phyloP scores from a whole-genome alignment of 768 basidiomycete genomes.

The Rhizopogon vesiculosus region DNA sequence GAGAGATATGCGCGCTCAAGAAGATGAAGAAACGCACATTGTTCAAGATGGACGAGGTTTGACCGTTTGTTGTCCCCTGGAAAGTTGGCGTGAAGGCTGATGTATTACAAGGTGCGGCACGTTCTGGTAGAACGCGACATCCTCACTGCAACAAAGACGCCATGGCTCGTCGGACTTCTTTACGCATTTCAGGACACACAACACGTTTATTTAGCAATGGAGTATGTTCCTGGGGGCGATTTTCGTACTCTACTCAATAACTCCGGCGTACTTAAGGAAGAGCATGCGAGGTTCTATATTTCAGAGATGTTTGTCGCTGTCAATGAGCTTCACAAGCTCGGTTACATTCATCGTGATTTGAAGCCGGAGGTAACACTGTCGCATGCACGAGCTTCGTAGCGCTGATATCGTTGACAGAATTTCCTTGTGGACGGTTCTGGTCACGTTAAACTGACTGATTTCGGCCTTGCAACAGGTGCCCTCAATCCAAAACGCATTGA shows the following conservation, averaged over 20 bases:
- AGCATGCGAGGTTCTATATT: conserved; percentile 95
- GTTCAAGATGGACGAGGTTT: conserved; percentile 99
- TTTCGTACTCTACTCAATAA: conserved; percentile 98
- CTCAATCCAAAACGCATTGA: conserved; percentile 94
- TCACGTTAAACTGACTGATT: conserved; percentile 97
- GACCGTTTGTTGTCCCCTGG: conserved; percentile 11
- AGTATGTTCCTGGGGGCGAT: conserved; percentile 98
- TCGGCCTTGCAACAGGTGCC: conserved; percentile 95
- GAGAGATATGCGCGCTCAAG: conserved; percentile 95
- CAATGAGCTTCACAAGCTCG: conserved; percentile 91
- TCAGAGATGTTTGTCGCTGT: conserved; percentile 97
- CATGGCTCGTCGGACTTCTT: conserved; percentile 91
- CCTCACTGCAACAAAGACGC: conserved; percentile 93
- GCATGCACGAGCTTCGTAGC: background rate
- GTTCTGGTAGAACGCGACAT: conserved; percentile 98
- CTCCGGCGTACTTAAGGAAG: conserved; percentile 95
- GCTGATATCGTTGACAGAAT: conserved; percentile 49
- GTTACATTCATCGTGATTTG: conserved; percentile 96
- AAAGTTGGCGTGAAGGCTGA: background rate
- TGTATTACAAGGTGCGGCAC: conserved; percentile 74
- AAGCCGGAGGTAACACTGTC: conserved; percentile 82
- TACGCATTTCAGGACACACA: conserved; percentile 96
- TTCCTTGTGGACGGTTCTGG: conserved; percentile 94
- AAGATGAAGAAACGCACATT: conserved; percentile 94
- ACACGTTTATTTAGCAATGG: conserved; percentile 96